Evolutionary conservation across 768 basidiomycete genomes (phyloP).

Genomic region (Termitomyces sp.): DNA sequence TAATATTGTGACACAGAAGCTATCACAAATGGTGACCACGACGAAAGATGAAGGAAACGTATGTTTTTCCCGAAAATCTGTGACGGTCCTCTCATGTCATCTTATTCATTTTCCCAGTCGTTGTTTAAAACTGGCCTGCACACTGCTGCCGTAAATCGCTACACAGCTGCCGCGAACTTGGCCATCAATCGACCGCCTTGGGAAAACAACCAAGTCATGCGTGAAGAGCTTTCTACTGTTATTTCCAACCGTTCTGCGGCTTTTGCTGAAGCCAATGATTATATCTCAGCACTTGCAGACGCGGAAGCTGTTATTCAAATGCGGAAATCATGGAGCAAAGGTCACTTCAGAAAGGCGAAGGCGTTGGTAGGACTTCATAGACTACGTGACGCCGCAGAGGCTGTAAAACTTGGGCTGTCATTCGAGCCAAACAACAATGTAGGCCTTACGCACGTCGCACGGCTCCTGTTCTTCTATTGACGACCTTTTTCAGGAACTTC

Average conservation of each 20-base stretch:
- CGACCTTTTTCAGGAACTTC: constrained; percentile 11
- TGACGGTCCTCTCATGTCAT: constrained; percentile 7
- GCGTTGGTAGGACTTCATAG: constrained; percentile 71
- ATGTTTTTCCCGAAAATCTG: constrained; percentile 24
- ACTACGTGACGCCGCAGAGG: constrained; percentile 73
- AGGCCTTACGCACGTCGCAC: constrained; percentile 4
- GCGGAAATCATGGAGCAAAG: constrained; percentile 89
- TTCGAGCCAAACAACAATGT: constrained; percentile 62
- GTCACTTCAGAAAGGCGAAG: constrained; percentile 91
- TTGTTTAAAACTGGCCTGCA: constrained; percentile 75
- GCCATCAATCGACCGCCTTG: constrained; percentile 83
- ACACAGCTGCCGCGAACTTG: constrained; percentile 65
- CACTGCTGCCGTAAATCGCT: constrained; percentile 55
- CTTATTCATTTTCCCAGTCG: constrained; percentile 40
- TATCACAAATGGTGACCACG: constrained; percentile 66
- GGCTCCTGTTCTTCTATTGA: not conserved
- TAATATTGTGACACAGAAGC: constrained; percentile 67
- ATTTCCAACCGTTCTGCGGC: constrained; percentile 92
- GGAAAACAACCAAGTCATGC: constrained; percentile 77
- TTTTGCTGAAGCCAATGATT: constrained; percentile 71
- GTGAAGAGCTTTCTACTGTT: constrained; percentile 88
- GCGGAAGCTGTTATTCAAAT: constrained; percentile 86
- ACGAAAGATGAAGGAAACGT: constrained; percentile 97
- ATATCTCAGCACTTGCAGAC: constrained; percentile 74
- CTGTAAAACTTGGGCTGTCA: constrained; percentile 75